phyloP scores from a whole-genome alignment of 345 rosid species.

The Gossypium anomalum region DNA sequence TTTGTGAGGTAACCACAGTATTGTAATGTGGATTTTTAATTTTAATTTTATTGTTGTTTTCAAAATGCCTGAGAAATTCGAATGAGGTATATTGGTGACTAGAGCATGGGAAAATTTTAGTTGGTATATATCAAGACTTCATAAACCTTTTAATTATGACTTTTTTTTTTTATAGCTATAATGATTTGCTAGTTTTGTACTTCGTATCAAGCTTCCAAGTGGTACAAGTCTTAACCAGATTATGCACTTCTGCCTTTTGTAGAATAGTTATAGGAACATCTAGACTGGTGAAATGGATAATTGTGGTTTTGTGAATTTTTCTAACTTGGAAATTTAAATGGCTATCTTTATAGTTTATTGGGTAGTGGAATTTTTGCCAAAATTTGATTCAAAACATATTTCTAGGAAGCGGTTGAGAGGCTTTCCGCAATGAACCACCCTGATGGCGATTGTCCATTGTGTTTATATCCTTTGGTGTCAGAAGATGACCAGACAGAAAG shows the following conservation, averaged over 20 bases:
- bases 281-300: neutral
- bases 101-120: neutral
- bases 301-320: neutral
- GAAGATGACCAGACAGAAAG: slow-evolving; percentile 39
- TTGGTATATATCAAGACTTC: neutral
- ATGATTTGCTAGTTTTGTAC: neutral
- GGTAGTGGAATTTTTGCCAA: neutral
- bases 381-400: slow-evolving; percentile 14
- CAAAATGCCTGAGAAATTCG: neutral
- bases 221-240: neutral
- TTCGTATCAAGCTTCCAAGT: neutral
- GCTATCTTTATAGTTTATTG: neutral
- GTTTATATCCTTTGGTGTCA: slow-evolving; percentile 62
- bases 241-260: neutral
- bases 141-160: neutral
- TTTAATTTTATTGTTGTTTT: neutral
- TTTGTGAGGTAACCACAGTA: slow-evolving; percentile 69
- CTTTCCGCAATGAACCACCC: slow-evolving; percentile 86
- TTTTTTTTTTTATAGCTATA: neutral
- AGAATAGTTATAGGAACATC: slow-evolving; percentile 2
- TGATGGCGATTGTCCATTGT: slow-evolving; percentile 82
- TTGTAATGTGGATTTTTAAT: neutral
- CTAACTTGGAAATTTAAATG: neutral
- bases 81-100: neutral
- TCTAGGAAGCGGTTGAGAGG: slow-evolving; percentile 80